Base-by-base conservation (phyloP, 2,329 filamentous ascomycete species). In the Colletotrichum lini region DNA sequence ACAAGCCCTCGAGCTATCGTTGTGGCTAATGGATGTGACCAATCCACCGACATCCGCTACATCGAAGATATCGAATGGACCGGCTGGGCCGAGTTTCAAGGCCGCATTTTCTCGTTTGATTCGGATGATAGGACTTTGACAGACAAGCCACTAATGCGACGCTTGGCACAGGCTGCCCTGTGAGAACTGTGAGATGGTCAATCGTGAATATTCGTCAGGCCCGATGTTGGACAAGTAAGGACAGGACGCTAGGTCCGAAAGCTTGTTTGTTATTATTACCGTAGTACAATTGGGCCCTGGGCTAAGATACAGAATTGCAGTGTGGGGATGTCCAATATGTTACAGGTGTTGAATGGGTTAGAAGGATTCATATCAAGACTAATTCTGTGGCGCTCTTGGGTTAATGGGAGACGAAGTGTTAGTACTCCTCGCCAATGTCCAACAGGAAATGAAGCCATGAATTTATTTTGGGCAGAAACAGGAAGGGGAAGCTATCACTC, bases 221-320 rank as follows among this genome's bases (percentile, higher is more conserved):
- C 69, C 76, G 63, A 64, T 69, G 13, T 76, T 76, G 64, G 76
- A 80, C 21, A 68, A 67, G n/a, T 81, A 78, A 80, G 79, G 81
- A 75, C 74, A 76, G 2, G 79, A 81, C 23, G 80, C 81, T 2
- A 80, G 80, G 0, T 82, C 81, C 44, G 76, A 81, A 40, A 76
- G 82, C 35, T 81, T 6, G 70, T 76, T 10, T 76, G 79, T 67
- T 57, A 70, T 18, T 72, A 78, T 13, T 74, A 74, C 59, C 69
- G 75, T 69, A 81, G 82, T 71, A 80, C 80, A 7, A 79, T 82
- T 16, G 81, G 81, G 0, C 77, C 79, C 0, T 82, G 80, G 80
- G 76, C 79, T 50, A 82, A 79, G 60, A 78, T 82, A 2, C 76
- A 76, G 8, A 63, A 72, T 6, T 72, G 81, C 38, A 82, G 82